A percentile compares a stretch with the other conserved stretches of the same genome.
phyloP scores from a whole-genome alignment of 345 rosid genomes.

The Moricandia moricandioides region DNA sequence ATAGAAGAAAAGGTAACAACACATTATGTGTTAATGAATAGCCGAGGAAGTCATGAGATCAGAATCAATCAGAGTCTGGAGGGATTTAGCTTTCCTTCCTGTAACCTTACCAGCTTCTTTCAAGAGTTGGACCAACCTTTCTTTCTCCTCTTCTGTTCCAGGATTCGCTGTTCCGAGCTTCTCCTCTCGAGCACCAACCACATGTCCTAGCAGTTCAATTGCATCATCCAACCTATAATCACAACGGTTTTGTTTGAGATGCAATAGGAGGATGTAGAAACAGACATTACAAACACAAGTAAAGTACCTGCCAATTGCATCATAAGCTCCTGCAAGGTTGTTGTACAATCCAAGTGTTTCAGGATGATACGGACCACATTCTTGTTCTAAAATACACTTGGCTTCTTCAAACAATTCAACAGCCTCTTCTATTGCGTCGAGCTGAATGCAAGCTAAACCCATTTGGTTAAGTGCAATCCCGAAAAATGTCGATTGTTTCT shows the following conservation, averaged over 20 bases:
- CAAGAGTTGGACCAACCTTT: conserved; percentile 67
- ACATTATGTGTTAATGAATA: conserved; percentile 8
- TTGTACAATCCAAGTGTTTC: conserved; percentile 89
- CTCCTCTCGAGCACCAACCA: conserved; percentile 77
- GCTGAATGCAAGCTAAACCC: conserved; percentile 91
- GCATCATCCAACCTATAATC: conserved; percentile 80
- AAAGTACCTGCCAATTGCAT: conserved; percentile 86
- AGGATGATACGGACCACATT: conserved; percentile 75
- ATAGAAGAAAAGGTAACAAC: neutral
- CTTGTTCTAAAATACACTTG: conserved; percentile 61
- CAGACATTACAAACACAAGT: conserved; percentile 18
- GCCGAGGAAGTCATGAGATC: conserved; percentile 33
- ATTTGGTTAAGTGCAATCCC: conserved; percentile 91
- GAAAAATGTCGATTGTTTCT: conserved; percentile 78
- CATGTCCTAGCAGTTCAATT: conserved; percentile 61
- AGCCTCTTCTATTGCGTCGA: conserved; percentile 65
- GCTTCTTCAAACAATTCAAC: conserved; percentile 86
- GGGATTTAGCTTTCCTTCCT: conserved; percentile 65
- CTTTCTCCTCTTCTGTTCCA: conserved; percentile 87
- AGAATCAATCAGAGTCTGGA: conserved; percentile 78
- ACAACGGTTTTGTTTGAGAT: neutral
- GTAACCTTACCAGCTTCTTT: conserved; percentile 79
- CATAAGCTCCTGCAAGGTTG: conserved; percentile 93
- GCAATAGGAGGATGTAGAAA: neutral
- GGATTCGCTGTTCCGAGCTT: conserved; percentile 91